Conservation (phyloP, 805 yeast genomes). For the Starmera caribaea region DNA sequence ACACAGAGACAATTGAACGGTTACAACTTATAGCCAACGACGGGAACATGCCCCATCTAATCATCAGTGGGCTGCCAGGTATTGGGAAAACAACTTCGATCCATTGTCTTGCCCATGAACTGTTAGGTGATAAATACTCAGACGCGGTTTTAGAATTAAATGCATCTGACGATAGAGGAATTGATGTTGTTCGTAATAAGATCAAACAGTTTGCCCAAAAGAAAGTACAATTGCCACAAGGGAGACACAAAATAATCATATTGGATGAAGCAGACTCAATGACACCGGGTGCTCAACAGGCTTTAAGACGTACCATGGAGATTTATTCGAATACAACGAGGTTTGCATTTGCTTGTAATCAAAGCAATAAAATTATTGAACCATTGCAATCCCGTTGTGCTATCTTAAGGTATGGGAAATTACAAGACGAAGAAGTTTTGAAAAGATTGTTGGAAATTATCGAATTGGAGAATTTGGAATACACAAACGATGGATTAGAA, state of each 20-base stretch:
- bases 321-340: slow-evolving; percentile 91
- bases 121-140: slow-evolving; percentile 60
- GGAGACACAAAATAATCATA: slow-evolving; percentile 86
- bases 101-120: slow-evolving; percentile 77
- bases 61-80: slow-evolving; percentile 94
- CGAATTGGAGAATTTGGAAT: slow-evolving; percentile 60
- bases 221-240: slow-evolving; percentile 77
- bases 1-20: slow-evolving; percentile 80
- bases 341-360: slow-evolving; percentile 98
- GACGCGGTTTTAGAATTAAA: slow-evolving; percentile 89
- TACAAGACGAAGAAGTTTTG: slow-evolving; percentile 79
- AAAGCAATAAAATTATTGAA: slow-evolving; percentile 88
- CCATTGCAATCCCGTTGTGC: slow-evolving; percentile 97
- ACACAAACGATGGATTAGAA: slow-evolving; percentile 82
- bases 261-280: slow-evolving; percentile 96
- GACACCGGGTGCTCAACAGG: slow-evolving; percentile 96
- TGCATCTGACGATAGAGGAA: slow-evolving; percentile 96
- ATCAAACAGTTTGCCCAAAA: slow-evolving; percentile 96
- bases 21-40: slow-evolving; percentile 76
- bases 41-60: slow-evolving; percentile 96
- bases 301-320: slow-evolving; percentile 93
- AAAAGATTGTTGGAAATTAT: slow-evolving; percentile 64
- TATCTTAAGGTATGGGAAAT: slow-evolving; percentile 71
- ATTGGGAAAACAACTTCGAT: slow-evolving; percentile 95
- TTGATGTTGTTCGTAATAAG: slow-evolving; percentile 88